phyloP scores from a whole-genome alignment of 345 rosid genomes.

The Citrus australasica region DNA sequence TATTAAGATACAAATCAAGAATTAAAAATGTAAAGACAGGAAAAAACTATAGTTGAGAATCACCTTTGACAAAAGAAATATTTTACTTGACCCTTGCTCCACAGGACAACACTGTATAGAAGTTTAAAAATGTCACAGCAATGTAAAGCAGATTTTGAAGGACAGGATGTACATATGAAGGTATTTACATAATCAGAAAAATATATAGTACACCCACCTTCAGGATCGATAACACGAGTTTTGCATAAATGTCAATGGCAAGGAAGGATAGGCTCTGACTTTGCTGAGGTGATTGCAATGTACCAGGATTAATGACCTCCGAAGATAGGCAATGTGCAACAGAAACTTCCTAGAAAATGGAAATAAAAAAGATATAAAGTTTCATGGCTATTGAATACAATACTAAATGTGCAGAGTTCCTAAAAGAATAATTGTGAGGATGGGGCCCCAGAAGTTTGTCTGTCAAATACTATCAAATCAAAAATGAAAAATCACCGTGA shows the following conservation, averaged over 20 bases:
- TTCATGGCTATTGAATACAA: background rate
- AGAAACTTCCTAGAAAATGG: conserved; percentile 59
- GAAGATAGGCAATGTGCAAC: conserved; percentile 80
- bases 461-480: background rate
- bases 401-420: background rate
- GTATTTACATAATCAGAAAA: background rate
- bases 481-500: conserved; percentile 42
- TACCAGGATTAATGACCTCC: conserved; percentile 57
- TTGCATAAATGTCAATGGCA: conserved; percentile 84
- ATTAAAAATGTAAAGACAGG: background rate
- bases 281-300: conserved; percentile 67
- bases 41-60: background rate
- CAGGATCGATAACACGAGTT: conserved; percentile 62
- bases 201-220: conserved; percentile 29
- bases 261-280: conserved; percentile 67
- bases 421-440: too few species aligned
- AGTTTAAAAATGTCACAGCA: conserved; percentile 1
- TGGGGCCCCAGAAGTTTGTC: background rate
- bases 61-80: conserved; percentile 70
- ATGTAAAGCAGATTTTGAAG: background rate
- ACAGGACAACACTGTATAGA: conserved; percentile 39
- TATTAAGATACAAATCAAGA: background rate
- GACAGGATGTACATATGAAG: background rate
- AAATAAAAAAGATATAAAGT: conserved; percentile 1
- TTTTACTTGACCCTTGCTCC: conserved; percentile 78